phyloP scores from a whole-genome alignment of 164 flowering plant genomes.

The Tetracentron sinense region DNA sequence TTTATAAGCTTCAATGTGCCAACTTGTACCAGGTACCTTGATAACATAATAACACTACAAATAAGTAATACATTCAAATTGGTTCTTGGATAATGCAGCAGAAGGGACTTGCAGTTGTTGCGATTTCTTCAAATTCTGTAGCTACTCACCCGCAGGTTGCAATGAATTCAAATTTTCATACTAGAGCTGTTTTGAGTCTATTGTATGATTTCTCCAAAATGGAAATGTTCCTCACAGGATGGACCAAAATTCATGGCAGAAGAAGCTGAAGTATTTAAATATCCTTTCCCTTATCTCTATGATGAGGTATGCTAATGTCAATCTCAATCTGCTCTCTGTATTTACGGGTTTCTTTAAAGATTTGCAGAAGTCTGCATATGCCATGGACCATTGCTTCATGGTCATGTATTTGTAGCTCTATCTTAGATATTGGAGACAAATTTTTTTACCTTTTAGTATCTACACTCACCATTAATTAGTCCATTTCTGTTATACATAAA shows the following conservation, averaged over 20 bases:
- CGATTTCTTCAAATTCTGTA: conserved; percentile 88
- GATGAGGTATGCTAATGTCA: conserved; percentile 53
- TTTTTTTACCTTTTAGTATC: no score
- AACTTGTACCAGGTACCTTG: background rate
- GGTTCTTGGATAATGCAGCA: conserved; percentile 29
- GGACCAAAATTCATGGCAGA: conserved; percentile 93
- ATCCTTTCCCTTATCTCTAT: conserved; percentile 89
- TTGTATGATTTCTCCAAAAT: conserved; percentile 23
- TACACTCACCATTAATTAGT: background rate
- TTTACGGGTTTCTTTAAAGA: background rate
- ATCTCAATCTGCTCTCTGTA: background rate
- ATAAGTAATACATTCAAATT: background rate
- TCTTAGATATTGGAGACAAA: no score
- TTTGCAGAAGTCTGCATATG: background rate
- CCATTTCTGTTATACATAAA: no score
- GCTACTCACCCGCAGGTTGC: conserved; percentile 84
- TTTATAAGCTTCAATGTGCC: background rate
- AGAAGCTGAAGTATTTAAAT: conserved; percentile 62
- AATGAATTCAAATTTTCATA: conserved; percentile 16
- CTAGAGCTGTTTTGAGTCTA: conserved; percentile 12
- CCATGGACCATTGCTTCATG: no score
- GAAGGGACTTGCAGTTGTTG: conserved; percentile 90
- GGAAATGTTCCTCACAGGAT: conserved; percentile 51
- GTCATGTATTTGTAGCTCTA: background rate
- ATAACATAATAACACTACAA: background rate